Percentiles rank a stretch among this genome's conserved stretches.
Conservation (phyloP, 306 rosid genomes). For the Trifolium pratense region DNA sequence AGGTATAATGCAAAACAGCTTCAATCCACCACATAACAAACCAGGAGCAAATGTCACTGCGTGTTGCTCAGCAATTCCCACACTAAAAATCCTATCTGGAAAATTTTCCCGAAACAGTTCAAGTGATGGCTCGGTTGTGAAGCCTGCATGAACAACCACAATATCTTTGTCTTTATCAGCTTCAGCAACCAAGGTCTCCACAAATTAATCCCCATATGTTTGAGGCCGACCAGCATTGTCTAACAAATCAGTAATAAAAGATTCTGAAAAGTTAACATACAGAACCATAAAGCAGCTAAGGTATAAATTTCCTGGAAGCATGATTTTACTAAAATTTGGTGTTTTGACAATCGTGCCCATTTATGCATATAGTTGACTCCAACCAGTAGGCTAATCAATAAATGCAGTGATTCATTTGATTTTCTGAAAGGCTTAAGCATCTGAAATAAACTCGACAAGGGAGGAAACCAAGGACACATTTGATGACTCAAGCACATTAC, state of each 20-base stretch:
- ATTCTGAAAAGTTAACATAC: conserved; percentile 57
- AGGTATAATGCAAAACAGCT: conserved; percentile 91
- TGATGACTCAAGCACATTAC: background rate
- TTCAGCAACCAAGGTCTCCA: conserved; percentile 72
- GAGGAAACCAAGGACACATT: background rate
- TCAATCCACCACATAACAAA: conserved; percentile 86
- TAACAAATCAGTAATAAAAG: conserved; percentile 43
- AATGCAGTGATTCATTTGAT: conserved; percentile 1
- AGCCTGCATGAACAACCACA: conserved; percentile 86
- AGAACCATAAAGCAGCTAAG: background rate
- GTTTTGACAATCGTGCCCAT: conserved; percentile 10
- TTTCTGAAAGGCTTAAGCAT: conserved; percentile 28
- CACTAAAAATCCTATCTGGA: conserved; percentile 79
- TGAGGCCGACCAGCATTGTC: conserved; percentile 42
- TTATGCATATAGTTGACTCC: conserved; percentile 1
- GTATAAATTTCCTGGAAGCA: too few relatives aligned
- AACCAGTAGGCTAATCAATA: background rate
- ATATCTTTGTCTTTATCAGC: conserved; percentile 85
- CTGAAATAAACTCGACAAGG: conserved; percentile 23
- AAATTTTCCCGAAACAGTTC: conserved; percentile 67
- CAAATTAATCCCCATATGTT: conserved; percentile 83
- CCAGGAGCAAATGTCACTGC: conserved; percentile 97
- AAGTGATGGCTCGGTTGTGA: conserved; percentile 70
- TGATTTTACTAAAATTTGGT: conserved; percentile 19
- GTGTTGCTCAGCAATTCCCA: conserved; percentile 97